Evolutionary conservation across 306 rosid genomes (phyloP).

Genomic region (Ceratonia siliqua): DNA sequence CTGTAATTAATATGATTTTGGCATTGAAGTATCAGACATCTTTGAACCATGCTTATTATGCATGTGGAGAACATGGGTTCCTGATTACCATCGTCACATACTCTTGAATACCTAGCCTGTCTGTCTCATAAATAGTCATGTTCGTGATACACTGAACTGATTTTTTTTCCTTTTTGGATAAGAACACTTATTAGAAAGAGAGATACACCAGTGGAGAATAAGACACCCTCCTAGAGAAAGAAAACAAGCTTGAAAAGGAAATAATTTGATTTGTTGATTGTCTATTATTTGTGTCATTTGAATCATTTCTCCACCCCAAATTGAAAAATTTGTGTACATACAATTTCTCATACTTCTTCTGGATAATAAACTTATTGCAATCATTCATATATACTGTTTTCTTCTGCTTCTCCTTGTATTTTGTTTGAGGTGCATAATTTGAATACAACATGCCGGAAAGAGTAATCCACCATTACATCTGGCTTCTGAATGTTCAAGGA

Average conservation of each 20-base stretch:
- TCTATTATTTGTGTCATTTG: neutral
- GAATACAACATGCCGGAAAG: neutral
- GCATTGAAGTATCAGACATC: neutral
- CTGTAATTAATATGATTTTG: neutral
- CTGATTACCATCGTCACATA: neutral
- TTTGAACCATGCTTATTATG: neutral
- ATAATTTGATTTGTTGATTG: neutral
- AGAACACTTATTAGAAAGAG: neutral
- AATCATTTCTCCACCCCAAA: neutral
- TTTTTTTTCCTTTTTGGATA: neutral
- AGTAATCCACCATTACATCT: neutral
- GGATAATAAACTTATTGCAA: too few species aligned
- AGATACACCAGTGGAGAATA: neutral
- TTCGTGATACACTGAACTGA: neutral
- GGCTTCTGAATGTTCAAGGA: neutral
- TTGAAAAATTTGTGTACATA: neutral
- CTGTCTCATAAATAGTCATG: neutral
- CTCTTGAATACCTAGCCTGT: neutral
- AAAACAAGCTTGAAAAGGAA: neutral
- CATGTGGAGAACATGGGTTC: neutral
- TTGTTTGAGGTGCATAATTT: neutral
- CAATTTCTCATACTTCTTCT: slow-evolving; percentile 17
- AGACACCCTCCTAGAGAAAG: neutral
- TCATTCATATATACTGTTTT: neutral
- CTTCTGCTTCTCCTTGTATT: neutral